phyloP scores from a whole-genome alignment of 2,329 filamentous ascomycete species.

The Hymenoscyphus scutula region DNA sequence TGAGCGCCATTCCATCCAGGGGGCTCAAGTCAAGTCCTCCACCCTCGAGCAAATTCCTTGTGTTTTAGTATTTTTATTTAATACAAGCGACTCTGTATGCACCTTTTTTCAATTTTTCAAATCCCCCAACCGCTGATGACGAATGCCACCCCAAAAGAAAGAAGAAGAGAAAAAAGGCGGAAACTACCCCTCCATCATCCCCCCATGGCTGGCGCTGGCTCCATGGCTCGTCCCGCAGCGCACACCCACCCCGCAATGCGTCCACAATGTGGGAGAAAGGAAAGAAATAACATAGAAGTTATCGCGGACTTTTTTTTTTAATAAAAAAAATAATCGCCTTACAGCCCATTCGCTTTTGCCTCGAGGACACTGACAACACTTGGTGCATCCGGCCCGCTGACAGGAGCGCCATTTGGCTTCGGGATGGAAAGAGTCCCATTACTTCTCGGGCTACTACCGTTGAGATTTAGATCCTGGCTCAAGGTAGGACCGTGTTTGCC shows the following conservation, averaged over 20 bases:
- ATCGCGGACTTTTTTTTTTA: background rate
- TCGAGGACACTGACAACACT: conserved; percentile 41
- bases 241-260: conserved; percentile 19
- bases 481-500: conserved; percentile 49
- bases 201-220: background rate
- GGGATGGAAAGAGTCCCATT: conserved; percentile 29
- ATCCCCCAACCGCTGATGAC: background rate
- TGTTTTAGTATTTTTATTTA: background rate
- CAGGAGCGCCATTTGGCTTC: conserved; percentile 27
- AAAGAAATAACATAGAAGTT: background rate
- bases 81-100: conserved; percentile 1
- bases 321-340: conserved; percentile 10
- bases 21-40: too few relatives aligned
- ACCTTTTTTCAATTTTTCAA: background rate
- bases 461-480: conserved; percentile 40
- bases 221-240: conserved; percentile 11
- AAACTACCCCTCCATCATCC: conserved; percentile 22
- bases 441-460: conserved; percentile 25
- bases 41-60: too few relatives aligned
- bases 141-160: background rate
- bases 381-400: conserved; percentile 36
- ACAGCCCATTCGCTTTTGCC: conserved; percentile 40
- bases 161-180: conserved; percentile 14
- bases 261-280: background rate
- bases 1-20: too few relatives aligned